Conservation (phyloP, 2,329 filamentous ascomycete genomes). For the Botrytis medusae region DNA sequence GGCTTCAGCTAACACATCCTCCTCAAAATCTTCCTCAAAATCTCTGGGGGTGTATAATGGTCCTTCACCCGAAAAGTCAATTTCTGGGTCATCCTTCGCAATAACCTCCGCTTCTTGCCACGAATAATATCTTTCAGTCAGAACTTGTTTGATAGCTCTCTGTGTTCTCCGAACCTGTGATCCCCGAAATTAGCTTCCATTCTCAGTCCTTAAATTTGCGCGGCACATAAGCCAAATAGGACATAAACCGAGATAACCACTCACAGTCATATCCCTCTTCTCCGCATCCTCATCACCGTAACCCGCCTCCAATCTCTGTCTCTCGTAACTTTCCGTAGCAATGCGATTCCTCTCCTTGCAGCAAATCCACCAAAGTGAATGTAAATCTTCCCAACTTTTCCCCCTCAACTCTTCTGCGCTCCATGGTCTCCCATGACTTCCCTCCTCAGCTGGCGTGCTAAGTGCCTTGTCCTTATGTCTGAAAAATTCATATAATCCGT, state of each 20-base stretch:
- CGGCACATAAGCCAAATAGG: slow-evolving; percentile 11
- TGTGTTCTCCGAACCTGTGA: slow-evolving; percentile 73
- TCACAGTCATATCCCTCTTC: slow-evolving; percentile 64
- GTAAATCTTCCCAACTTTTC: slow-evolving; percentile 93
- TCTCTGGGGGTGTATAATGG: slow-evolving; percentile 35
- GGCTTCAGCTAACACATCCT: slow-evolving; percentile 31
- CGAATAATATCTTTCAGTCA: slow-evolving; percentile 85
- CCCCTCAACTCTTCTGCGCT: slow-evolving; percentile 77
- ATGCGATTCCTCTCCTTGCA: slow-evolving; percentile 87
- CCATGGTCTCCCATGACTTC: slow-evolving; percentile 79
- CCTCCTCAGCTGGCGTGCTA: slow-evolving; percentile 68
- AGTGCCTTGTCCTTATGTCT: slow-evolving; percentile 67
- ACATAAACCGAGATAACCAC: slow-evolving; percentile 37
- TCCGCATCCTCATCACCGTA: slow-evolving; percentile 71
- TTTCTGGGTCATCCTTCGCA: slow-evolving; percentile 65
- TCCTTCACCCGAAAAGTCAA: slow-evolving; percentile 48
- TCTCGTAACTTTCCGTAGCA: slow-evolving; percentile 72
- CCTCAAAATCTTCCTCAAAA: slow-evolving; percentile 33
- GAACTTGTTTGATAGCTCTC: slow-evolving; percentile 75
- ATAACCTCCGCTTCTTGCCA: slow-evolving; percentile 75
- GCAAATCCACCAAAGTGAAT: slow-evolving; percentile 92
- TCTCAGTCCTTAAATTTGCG: neutral
- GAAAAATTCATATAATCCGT: slow-evolving; percentile 95
- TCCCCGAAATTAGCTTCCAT: slow-evolving; percentile 20
- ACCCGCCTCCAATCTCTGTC: slow-evolving; percentile 63